Evolutionary conservation across 2,329 filamentous ascomycete genomes (phyloP).

Genomic region (Trichoderma gracile): DNA sequence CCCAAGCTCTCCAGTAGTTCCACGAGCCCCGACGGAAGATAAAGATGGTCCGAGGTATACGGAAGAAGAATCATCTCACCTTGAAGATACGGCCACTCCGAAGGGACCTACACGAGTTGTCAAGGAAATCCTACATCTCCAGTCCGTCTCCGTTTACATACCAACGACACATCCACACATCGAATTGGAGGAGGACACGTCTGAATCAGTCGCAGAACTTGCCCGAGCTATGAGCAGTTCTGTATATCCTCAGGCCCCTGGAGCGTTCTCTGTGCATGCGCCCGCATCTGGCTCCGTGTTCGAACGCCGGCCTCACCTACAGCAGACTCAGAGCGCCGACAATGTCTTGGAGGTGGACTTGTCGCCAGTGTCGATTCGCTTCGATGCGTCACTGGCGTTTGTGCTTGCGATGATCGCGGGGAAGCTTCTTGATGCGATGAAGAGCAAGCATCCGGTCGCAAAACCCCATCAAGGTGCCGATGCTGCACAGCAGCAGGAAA

Average conservation of each 20-base stretch:
- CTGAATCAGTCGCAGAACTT: constrained; percentile 35
- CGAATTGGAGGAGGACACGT: constrained; percentile 37
- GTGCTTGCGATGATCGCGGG: constrained; percentile 53
- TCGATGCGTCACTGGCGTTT: constrained; percentile 59
- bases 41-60: background rate
- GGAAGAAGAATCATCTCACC: constrained; percentile 28
- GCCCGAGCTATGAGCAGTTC: constrained; percentile 42
- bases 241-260: constrained; percentile 56
- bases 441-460: constrained; percentile 30
- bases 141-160: constrained; percentile 55
- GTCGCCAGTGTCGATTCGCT: constrained; percentile 54
- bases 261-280: constrained; percentile 58
- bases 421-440: constrained; percentile 51
- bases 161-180: constrained; percentile 52
- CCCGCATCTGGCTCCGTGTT: constrained; percentile 22
- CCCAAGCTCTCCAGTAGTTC: constrained; percentile 35
- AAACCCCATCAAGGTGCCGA: constrained; percentile 27
- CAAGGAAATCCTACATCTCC: constrained; percentile 55
- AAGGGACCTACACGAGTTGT: constrained; percentile 56
- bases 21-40: constrained; percentile 29
- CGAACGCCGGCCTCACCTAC: background rate
- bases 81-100: constrained; percentile 51
- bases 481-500: constrained; percentile 25
- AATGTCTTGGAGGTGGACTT: constrained; percentile 50
- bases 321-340: constrained; percentile 27